Evolutionary conservation across 495 filamentous ascomycete genomes (phyloP).

Genomic region (Trichocladium uniseriatum): DNA sequence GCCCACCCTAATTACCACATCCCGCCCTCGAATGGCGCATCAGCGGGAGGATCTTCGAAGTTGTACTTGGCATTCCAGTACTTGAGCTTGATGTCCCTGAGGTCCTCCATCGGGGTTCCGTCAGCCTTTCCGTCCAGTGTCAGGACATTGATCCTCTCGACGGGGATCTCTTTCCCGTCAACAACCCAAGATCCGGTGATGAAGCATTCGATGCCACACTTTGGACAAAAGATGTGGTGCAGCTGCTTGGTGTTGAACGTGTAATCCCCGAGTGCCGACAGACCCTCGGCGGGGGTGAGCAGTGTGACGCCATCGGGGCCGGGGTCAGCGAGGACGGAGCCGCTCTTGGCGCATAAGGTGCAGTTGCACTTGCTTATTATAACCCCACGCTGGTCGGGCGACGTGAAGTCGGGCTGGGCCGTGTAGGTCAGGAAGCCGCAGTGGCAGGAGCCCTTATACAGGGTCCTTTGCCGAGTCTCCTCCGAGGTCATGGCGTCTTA

Average conservation of each 20-base stretch:
- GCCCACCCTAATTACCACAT: too few relatives aligned
- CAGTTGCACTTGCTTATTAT: slow-evolving; percentile 13
- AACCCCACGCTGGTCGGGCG: not conserved
- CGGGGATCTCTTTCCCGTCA: not conserved
- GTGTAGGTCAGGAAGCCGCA: slow-evolving; percentile 20
- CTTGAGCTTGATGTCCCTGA: not conserved
- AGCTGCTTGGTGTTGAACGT: not conserved
- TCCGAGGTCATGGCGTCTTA: too few relatives aligned
- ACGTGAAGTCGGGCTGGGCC: not conserved
- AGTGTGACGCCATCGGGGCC: slow-evolving; percentile 22
- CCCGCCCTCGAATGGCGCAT: too few relatives aligned
- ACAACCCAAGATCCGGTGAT: not conserved
- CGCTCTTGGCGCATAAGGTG: slow-evolving; percentile 18
- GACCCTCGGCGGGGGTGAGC: not conserved
- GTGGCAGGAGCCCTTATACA: slow-evolving; percentile 7
- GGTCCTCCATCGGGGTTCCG: not conserved
- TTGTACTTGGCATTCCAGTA: slow-evolving; percentile 1
- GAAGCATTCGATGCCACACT: not conserved
- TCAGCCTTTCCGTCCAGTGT: slow-evolving; percentile 1
- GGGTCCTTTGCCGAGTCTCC: too few relatives aligned
- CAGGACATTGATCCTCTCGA: not conserved
- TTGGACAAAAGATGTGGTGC: not conserved
- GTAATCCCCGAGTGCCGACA: not conserved
- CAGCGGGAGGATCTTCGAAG: not conserved
- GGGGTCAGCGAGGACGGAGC: slow-evolving; percentile 18